Base-by-base conservation (phyloP, 2,329 filamentous ascomycete species). In the Tolypocladium ophioglossoides region DNA sequence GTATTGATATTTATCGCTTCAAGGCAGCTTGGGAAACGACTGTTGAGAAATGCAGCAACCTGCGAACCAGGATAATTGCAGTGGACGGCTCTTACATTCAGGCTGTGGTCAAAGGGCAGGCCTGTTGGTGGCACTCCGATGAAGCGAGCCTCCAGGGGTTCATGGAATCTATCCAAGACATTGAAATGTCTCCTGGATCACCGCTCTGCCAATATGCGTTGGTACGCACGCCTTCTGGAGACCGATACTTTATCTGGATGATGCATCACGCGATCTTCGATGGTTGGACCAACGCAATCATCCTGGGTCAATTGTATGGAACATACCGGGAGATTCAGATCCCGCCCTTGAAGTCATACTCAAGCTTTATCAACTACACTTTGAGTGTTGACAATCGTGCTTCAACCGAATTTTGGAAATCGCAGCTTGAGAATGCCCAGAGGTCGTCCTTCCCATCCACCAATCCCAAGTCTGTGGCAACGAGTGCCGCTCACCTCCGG, bases 221-320 rank as follows among this genome's bases (percentile, higher is more conserved):
- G 1, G 3, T n/a, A 3, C 4, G 12, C 11, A n/a, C 18, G 22
- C 2, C 30, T 4, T 16, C 8, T 18, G 18, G 18, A 22, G 12
- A 35, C 1, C 11, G 16, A 3, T 63, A 41, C 10, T 62, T 67
- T 20, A 55, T 62, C 5, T 63, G 58, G 55, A 62, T 60, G 2
- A 54, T 57, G 2, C 65, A 67, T 32, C 65, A 66, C 30, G 57
- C 64, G 2, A 35, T 65, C 0, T 63, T 65, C 24, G 65, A 67
- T 35, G 65, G 63, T 8, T 65, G 61, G 62, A 61, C 59, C 6
- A 35, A 59, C 35, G 46, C 34, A 11, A 50, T 59, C 0, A 58
- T 34, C 27, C n/a, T n/a, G n/a, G n/a, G n/a, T n/a, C n/a, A n/a
- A 44, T 1, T 48, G 47, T 1, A 20, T 54, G 44, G 4, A 38